Evolutionary conservation across 202 grass and related monocot genomes (phyloP).

Genomic region (Cymbopogon flexuosus): DNA sequence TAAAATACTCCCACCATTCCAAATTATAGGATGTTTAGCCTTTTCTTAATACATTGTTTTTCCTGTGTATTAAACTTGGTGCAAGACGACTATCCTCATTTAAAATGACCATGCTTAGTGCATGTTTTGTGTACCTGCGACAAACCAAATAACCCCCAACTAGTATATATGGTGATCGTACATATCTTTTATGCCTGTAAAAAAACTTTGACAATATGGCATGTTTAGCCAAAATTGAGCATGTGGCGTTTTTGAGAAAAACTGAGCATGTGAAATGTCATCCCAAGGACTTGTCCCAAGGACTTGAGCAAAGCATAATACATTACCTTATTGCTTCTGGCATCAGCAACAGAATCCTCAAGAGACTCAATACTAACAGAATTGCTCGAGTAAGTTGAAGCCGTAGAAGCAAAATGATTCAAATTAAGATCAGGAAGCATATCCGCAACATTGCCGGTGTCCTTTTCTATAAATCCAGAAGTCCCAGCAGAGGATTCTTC

Average conservation of each 20-base stretch:
- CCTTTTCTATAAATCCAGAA: slow-evolving; percentile 12
- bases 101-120: not conserved
- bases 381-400: slow-evolving; percentile 52
- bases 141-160: not conserved
- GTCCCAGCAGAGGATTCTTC: slow-evolving; percentile 18
- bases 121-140: not conserved
- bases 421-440: slow-evolving; percentile 53
- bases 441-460: slow-evolving; percentile 3
- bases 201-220: not conserved
- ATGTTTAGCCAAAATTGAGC: not conserved
- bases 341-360: slow-evolving; percentile 71
- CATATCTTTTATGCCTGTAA: not conserved
- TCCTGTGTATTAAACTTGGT: not conserved
- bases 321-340: slow-evolving; percentile 69
- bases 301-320: slow-evolving; percentile 16
- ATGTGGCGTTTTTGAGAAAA: not conserved
- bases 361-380: slow-evolving; percentile 53
- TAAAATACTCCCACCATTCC: not conserved
- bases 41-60: not conserved
- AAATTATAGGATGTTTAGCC: not conserved
- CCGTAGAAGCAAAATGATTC: slow-evolving; percentile 16
- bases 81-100: not conserved
- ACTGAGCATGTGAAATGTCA: not conserved
- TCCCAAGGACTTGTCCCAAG: slow-evolving; percentile 6
- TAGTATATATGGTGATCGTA: not conserved